Base-by-base conservation (phyloP, 768 basidiomycete genomes). In the Dendrothele bispora region DNA sequence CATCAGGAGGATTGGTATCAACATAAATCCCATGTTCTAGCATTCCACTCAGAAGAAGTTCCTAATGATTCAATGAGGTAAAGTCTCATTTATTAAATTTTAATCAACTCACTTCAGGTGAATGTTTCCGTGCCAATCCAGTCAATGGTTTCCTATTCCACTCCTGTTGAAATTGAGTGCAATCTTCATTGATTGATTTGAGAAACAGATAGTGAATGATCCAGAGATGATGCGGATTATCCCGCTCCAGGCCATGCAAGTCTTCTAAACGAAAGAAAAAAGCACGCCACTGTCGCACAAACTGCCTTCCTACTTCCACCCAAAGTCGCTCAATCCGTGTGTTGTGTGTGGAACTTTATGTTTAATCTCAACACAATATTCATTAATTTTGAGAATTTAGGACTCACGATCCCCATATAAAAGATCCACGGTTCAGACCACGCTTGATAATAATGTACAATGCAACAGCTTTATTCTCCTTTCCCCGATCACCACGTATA, bases 271-370 rank as follows among this genome's bases (percentile, higher is more conserved):
- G 51, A 0, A 39, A 52, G 34, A 79, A 79, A 48, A 77, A 75
- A 0, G 65, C 71, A 1, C 61, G 38, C 77, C 77, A 78, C 8
- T 22, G 35, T 3, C 61, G 56, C 1, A 55, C 66, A 62, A 78
- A 77, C 8, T 70, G 63, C 0, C 45, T 35, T 0, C 72, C 71
- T 27, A 73, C 61, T 36, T 78, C 74, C 14, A 73, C 63, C 75
- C 75, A 78, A 0, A 77, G 55, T 0, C 62, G 44, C 51, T 79
- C 75, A 47, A 77, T 77, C 0, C 64, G 55, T 0, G 70, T 69
- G 44, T 78, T 80, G 5, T 55, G 52, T 0, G 69, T 71, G 0
- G 70, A 78, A 6, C 61, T 61, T 7, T 10, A 15, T 44, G 10
- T n/a, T n/a, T n/a, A n/a, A n/a, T n/a, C n/a, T 22, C 43, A 8